Conservation (phyloP, 495 filamentous ascomycete species). For the Podospora sp. region DNA sequence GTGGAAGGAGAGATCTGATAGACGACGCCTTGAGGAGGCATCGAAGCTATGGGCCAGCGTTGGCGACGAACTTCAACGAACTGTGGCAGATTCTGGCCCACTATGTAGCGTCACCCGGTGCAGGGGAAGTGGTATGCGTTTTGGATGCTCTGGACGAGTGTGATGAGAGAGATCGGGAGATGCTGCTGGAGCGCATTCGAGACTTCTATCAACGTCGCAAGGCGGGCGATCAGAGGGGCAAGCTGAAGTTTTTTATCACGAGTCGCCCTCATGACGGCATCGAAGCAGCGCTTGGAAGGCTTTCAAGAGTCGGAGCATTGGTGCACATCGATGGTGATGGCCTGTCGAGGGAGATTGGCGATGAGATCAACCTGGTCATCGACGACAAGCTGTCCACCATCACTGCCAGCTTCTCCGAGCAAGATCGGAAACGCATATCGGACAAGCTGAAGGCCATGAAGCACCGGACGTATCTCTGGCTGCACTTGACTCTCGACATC, state of each 20-base stretch:
- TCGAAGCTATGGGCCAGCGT: conserved; percentile 24
- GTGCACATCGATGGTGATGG: conserved; percentile 39
- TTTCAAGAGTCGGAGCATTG: conserved; percentile 19
- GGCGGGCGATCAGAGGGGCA: conserved; percentile 6
- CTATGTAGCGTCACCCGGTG: conserved; percentile 34
- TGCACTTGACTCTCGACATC: conserved; percentile 41
- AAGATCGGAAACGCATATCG: conserved; percentile 23
- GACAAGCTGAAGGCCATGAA: conserved; percentile 38
- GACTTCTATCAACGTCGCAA: conserved; percentile 26
- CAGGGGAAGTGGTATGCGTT: conserved; percentile 47
- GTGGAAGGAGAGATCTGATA: conserved; percentile 23
- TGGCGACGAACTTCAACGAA: conserved; percentile 39
- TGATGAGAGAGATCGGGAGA: conserved; percentile 25
- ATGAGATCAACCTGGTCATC: conserved; percentile 47
- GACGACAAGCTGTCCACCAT: conserved; percentile 32
- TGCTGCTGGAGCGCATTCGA: conserved; percentile 31
- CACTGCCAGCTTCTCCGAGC: conserved; percentile 17
- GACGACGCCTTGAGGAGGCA: conserved; percentile 29
- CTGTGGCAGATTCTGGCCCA: conserved; percentile 47
- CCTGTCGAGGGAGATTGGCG: conserved; percentile 34
- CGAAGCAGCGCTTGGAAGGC: conserved; percentile 27
- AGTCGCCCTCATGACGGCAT: conserved; percentile 43
- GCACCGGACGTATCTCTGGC: conserved; percentile 56
- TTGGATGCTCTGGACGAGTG: conserved; percentile 51
- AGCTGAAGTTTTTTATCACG: conserved; percentile 42